These are phyloP conservation scores for Penicillium expansum DNA, from an alignment of 2,329 filamentous ascomycete genomes.

Conservation along the genomic window DNA sequence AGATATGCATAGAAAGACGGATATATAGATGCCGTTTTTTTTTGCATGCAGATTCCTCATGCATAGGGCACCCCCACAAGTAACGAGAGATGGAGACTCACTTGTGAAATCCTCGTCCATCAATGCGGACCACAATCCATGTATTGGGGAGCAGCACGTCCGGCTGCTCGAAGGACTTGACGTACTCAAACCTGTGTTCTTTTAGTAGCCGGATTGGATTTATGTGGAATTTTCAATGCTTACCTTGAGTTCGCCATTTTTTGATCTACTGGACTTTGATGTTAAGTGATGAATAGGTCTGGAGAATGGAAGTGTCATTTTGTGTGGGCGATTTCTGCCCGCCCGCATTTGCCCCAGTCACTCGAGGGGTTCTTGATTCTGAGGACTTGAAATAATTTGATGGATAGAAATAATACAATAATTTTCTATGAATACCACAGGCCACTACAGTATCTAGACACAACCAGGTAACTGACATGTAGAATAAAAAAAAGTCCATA, in stretches of 20 bases:
- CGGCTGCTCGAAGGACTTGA: constrained; percentile 80
- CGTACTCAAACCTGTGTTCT: constrained; percentile 78
- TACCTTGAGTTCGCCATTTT: constrained; percentile 44
- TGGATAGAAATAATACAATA: neutral
- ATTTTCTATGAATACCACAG: neutral
- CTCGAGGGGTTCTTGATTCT: neutral
- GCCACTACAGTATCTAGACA: neutral
- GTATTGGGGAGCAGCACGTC: constrained; percentile 83
- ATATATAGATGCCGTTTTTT: neutral
- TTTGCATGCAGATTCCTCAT: neutral
- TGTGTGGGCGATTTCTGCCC: constrained; percentile 21
- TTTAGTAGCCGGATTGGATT: constrained; percentile 1
- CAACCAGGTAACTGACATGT: neutral
- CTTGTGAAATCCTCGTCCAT: constrained; percentile 95
- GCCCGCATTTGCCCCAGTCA: constrained; percentile 10
- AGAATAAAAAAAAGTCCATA: neutral
- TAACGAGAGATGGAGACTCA: constrained; percentile 41
- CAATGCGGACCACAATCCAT: constrained; percentile 92
- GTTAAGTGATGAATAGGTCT: constrained; percentile 6
- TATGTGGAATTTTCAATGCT: neutral
- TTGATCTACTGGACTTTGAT: neutral
- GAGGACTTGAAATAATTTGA: neutral
- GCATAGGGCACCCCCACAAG: neutral
- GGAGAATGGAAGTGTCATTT: constrained; percentile 14
- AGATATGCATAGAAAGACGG: neutral